A percentile compares a stretch with the other conserved stretches of the same genome.
These are phyloP conservation scores for Adansonia madagascariensis DNA, from an alignment of 441 rosid genomes.

Conservation along the genomic window DNA sequence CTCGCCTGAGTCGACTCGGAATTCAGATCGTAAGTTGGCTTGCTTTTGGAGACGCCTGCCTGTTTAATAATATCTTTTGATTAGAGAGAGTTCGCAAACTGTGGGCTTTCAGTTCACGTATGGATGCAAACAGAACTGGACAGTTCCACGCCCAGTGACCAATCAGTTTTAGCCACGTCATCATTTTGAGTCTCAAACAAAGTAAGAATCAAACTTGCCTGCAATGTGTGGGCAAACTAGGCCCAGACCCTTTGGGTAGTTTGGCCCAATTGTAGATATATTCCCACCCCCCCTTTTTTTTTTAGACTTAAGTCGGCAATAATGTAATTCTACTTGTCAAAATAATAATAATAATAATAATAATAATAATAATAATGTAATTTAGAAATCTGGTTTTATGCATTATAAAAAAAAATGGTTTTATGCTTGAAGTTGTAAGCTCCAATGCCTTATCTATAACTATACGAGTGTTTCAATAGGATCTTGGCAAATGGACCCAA, in stretches of 20 bases:
- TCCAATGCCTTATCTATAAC: no score
- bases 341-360: no score
- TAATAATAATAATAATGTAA: no score
- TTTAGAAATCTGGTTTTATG: no score
- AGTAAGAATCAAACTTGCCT: constrained; percentile 3
- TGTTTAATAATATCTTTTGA: background rate
- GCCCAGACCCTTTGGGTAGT: background rate
- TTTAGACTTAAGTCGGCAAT: no score
- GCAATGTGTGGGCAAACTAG: background rate
- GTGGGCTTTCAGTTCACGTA: background rate
- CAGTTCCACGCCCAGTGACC: constrained; percentile 1
- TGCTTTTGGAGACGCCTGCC: background rate
- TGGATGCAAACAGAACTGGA: background rate
- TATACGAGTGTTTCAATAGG: no score
- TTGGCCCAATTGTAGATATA: constrained; percentile 4
- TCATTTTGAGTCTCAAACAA: background rate
- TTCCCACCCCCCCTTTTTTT: no score
- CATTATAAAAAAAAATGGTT: no score
- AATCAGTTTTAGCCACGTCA: constrained; percentile 8
- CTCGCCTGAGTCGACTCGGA: constrained; percentile 18
- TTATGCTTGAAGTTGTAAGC: no score
- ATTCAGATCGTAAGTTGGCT: background rate
- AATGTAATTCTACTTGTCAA: no score
- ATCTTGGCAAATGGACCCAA: no score
- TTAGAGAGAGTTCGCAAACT: background rate